Percentiles rank a stretch among this genome's conserved stretches.
phyloP scores from a whole-genome alignment of 306 rosid species.

The Sicyos baderoa region DNA sequence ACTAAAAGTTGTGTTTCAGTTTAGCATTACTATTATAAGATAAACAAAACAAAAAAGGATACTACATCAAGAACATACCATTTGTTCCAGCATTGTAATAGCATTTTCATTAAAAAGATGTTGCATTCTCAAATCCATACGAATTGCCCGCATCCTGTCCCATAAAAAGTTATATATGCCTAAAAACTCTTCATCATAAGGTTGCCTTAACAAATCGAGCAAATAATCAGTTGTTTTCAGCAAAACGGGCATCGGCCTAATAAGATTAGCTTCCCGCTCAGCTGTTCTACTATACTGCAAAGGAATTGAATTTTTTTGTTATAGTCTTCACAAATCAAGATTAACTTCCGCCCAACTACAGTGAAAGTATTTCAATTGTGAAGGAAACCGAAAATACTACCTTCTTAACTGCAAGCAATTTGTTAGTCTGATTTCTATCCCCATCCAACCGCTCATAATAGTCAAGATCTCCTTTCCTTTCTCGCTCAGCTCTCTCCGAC shows the following conservation, averaged over 20 bases:
- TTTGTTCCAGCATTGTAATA: conserved; percentile 83
- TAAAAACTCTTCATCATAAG: conserved; percentile 71
- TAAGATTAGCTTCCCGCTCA: conserved; percentile 88
- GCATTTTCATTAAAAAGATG: conserved; percentile 82
- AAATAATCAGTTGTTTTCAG: conserved; percentile 69
- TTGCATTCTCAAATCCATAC: conserved; percentile 98
- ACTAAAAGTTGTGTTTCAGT: background rate
- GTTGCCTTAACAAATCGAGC: conserved; percentile 63
- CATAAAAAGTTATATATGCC: conserved; percentile 82
- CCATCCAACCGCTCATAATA: conserved; percentile 84
- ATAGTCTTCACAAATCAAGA: conserved; percentile 18
- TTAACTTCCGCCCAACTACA: background rate
- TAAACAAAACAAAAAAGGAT: conserved; percentile 15
- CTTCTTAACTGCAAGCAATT: conserved; percentile 87
- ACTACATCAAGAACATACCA: conserved; percentile 44
- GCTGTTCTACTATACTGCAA: conserved; percentile 91
- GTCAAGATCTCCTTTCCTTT: conserved; percentile 98
- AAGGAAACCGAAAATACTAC: conserved; percentile 30
- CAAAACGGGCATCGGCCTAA: conserved; percentile 84
- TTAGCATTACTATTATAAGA: background rate
- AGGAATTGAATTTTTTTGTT: conserved; percentile 16
- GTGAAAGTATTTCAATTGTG: background rate
- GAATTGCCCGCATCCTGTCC: conserved; percentile 98
- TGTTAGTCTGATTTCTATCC: conserved; percentile 82
- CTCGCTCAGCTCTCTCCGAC: conserved; percentile 88